Evolutionary conservation across 495 filamentous ascomycete species (phyloP).

Genomic region (Xylaria castorea): DNA sequence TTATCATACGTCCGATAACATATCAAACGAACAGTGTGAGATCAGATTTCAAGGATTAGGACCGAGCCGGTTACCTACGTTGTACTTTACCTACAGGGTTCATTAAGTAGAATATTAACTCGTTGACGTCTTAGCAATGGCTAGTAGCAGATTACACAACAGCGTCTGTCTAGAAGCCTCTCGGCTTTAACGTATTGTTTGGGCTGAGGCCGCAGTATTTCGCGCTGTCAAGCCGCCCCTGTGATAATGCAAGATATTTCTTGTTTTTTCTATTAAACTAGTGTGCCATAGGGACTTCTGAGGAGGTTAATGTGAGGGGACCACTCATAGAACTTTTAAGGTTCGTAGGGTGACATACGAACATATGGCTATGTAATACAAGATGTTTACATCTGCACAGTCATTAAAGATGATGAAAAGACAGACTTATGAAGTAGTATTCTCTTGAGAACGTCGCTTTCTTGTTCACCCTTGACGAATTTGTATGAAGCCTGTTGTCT

Average conservation of each 20-base stretch:
- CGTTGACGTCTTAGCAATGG: not conserved
- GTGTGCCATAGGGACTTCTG: not conserved
- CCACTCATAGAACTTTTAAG: not conserved
- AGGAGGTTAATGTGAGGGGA: not conserved
- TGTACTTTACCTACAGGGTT: conserved; percentile 16
- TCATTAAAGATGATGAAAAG: not conserved
- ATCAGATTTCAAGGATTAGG: not conserved
- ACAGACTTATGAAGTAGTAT: not conserved
- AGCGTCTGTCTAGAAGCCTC: not conserved
- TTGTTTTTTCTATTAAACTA: not conserved
- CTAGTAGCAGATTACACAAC: not conserved
- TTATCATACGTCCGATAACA: too few relatives aligned
- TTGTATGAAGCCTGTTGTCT: not conserved
- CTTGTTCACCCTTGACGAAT: not conserved
- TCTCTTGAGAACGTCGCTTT: not conserved
- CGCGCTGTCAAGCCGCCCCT: not conserved
- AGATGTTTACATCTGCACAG: not conserved
- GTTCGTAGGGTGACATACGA: not conserved
- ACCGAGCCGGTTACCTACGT: not conserved
- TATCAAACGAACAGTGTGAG: conserved; percentile 4
- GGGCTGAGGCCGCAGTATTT: not conserved
- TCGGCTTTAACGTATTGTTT: not conserved
- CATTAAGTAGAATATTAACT: not conserved
- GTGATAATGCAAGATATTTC: not conserved
- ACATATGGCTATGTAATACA: not conserved